Evolutionary conservation across 441 rosid species (phyloP).

Genomic region (Geranium incanum): DNA sequence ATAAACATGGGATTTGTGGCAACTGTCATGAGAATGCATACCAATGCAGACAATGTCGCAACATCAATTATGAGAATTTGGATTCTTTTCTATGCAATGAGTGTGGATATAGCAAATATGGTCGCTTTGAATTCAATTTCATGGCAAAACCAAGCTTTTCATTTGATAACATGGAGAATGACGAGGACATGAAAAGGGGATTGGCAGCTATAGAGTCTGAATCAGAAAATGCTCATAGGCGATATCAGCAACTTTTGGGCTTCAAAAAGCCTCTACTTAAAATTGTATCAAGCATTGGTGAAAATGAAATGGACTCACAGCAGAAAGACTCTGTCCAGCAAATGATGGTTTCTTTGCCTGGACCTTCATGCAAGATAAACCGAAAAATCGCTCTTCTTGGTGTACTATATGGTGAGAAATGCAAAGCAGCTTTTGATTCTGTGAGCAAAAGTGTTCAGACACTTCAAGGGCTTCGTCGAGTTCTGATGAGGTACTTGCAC

Average conservation of each 20-base stretch:
- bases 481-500: conserved; percentile 96
- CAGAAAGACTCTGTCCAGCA: conserved; percentile 99
- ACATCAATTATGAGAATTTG: conserved; percentile 94
- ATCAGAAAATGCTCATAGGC: conserved; percentile 99
- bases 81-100: conserved; percentile 99
- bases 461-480: conserved; percentile 97
- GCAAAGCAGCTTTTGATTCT: conserved; percentile 99
- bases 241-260: conserved; percentile 99
- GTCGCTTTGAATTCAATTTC: conserved; percentile 99
- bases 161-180: conserved; percentile 99
- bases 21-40: conserved; percentile 99
- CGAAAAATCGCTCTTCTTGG: conserved; percentile 99
- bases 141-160: conserved; percentile 99
- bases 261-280: conserved; percentile 99
- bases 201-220: conserved; percentile 97
- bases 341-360: conserved; percentile 99
- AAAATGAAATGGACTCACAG: conserved; percentile 98
- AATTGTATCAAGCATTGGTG: conserved; percentile 98
- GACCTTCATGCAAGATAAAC: conserved; percentile 98
- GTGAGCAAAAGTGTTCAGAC: conserved; percentile 99
- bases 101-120: conserved; percentile 99
- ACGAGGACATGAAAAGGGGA: conserved; percentile 99
- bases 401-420: conserved; percentile 98
- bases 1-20: conserved; percentile 97
- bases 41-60: conserved; percentile 99